A percentile compares a stretch with the other conserved stretches of the same genome.
Evolutionary conservation across 2,329 filamentous ascomycete species (phyloP).

Genomic region (Macrophomina tecta): DNA sequence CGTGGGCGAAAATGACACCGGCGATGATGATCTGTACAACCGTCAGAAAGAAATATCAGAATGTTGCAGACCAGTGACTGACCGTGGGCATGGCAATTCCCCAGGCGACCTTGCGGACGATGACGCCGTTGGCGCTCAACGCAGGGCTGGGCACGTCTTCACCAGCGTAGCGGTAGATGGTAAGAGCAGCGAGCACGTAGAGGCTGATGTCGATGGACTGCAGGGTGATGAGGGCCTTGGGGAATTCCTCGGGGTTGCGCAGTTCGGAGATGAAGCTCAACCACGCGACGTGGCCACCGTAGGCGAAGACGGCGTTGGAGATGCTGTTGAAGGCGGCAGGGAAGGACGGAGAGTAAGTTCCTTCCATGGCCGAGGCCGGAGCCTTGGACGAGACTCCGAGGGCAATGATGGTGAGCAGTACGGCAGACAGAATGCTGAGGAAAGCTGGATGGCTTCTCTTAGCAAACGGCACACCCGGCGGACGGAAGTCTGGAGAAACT

Average conservation of each 20-base stretch:
- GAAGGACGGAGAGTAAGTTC: constrained; percentile 58
- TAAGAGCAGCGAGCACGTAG: constrained; percentile 71
- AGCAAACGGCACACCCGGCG: not conserved
- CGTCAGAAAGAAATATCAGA: not conserved
- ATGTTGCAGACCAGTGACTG: not conserved
- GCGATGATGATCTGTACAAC: constrained; percentile 65
- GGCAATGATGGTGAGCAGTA: constrained; percentile 72
- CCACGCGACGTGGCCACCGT: constrained; percentile 68
- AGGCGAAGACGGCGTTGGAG: constrained; percentile 39
- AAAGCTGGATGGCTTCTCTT: constrained; percentile 55
- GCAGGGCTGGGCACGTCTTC: constrained; percentile 68
- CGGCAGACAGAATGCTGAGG: constrained; percentile 68
- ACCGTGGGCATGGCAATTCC: constrained; percentile 70
- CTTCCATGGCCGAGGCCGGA: constrained; percentile 38
- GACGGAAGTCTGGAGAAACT: not conserved
- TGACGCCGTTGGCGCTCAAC: constrained; percentile 64
- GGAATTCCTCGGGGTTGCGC: constrained; percentile 66
- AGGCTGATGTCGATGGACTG: constrained; percentile 63
- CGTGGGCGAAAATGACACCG: constrained; percentile 73
- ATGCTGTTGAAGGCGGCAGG: constrained; percentile 64
- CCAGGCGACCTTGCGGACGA: constrained; percentile 72
- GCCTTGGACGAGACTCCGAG: constrained; percentile 59
- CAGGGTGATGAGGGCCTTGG: constrained; percentile 63
- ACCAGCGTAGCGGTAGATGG: constrained; percentile 74
- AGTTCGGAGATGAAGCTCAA: constrained; percentile 73